Percentiles rank a stretch among this genome's conserved stretches.
Evolutionary conservation across 2,329 filamentous ascomycete species (phyloP).

Genomic region (Didymella keratinophila): DNA sequence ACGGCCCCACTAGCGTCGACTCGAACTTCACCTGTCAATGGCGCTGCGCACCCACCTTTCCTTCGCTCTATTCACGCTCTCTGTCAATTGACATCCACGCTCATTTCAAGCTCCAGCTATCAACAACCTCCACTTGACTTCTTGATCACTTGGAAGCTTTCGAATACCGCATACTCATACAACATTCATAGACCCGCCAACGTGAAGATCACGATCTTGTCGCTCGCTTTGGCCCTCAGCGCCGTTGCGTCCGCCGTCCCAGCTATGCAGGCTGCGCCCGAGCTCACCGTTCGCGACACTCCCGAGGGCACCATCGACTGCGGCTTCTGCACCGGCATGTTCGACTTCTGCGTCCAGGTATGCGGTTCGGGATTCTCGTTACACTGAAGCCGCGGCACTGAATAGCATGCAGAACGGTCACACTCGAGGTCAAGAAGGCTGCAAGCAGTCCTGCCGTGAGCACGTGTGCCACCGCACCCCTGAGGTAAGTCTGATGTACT

Average conservation of each 20-base stretch:
- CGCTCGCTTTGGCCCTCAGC: constrained; percentile 2
- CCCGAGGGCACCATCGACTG: constrained; percentile 11
- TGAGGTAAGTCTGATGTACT: neutral
- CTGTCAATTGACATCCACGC: constrained; percentile 2
- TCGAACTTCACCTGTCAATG: neutral
- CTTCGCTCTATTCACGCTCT: neutral
- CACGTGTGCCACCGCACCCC: constrained; percentile 22
- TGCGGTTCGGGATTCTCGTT: neutral
- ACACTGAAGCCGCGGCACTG: neutral
- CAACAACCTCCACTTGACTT: neutral
- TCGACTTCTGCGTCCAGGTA: constrained; percentile 16
- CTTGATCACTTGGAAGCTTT: neutral
- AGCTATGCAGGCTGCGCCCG: neutral
- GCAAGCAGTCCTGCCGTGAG: constrained; percentile 19
- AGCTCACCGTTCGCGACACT: constrained; percentile 1
- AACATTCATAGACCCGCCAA: neutral
- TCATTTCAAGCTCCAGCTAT: constrained; percentile 1
- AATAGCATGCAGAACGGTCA: constrained; percentile 14
- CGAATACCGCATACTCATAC: neutral
- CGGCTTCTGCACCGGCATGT: constrained; percentile 15
- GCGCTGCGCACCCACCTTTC: neutral
- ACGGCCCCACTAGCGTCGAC: neutral
- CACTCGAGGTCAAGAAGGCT: constrained; percentile 18
- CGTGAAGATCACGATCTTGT: constrained; percentile 6
- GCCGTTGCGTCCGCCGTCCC: neutral